Conservation (phyloP, 2,329 filamentous ascomycete species). For the Aspergillus persii region DNA sequence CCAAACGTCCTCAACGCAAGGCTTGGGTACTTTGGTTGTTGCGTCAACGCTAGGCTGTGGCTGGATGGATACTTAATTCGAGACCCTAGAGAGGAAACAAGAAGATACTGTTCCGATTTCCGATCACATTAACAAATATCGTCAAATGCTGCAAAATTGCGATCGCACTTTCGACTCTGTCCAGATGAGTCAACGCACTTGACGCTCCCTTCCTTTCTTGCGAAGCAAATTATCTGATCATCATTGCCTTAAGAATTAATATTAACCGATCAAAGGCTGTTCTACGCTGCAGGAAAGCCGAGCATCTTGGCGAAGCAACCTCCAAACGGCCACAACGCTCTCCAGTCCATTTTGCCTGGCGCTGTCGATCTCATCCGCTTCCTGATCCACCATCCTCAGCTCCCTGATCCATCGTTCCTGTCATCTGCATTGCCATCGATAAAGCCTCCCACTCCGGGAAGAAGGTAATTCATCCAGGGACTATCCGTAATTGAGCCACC, state of each 20-base stretch:
- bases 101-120: not conserved
- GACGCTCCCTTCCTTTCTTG: conserved; percentile 24
- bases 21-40: not conserved
- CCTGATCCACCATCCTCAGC: conserved; percentile 10
- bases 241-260: conserved; percentile 10
- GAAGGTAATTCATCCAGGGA: not conserved
- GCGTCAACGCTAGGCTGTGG: not conserved
- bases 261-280: conserved; percentile 21
- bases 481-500: not conserved
- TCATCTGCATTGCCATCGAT: conserved; percentile 2
- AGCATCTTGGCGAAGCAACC: conserved; percentile 9
- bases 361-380: conserved; percentile 17
- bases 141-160: conserved; percentile 19
- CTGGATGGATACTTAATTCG: not conserved
- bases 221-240: conserved; percentile 27
- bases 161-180: conserved; percentile 30
- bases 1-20: not conserved
- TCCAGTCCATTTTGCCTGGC: conserved; percentile 10
- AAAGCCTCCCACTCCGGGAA: conserved; percentile 3
- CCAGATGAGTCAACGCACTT: conserved; percentile 21
- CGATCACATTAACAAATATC: not conserved
- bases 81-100: not conserved
- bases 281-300: conserved; percentile 8
- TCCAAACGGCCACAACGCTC: conserved; percentile 19
- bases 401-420: conserved; percentile 11